Conservation (phyloP, 1,139 yeast species). For the Yamadazyma spencermartinsiae region DNA sequence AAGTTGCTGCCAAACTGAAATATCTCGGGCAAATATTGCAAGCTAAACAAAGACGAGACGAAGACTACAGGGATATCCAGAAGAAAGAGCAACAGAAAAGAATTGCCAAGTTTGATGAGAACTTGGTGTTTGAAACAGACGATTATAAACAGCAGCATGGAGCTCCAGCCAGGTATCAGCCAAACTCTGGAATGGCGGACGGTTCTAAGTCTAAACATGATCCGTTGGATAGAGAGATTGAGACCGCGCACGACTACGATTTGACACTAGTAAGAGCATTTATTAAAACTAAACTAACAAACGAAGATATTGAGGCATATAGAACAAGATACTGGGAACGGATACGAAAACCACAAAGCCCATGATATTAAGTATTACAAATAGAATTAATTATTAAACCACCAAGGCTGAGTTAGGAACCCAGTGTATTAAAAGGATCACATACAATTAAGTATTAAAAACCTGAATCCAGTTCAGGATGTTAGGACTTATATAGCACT, state of each 20-base stretch:
- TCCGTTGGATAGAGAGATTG: too few relatives aligned
- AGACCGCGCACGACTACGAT: conserved; percentile 6
- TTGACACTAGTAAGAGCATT: conserved; percentile 7
- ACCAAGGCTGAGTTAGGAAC: neutral
- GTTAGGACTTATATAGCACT: too few relatives aligned
- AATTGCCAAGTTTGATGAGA: conserved; percentile 5
- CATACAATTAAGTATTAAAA: conserved; percentile 3
- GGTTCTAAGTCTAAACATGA: too few relatives aligned
- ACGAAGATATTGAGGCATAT: conserved; percentile 14
- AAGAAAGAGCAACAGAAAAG: conserved; percentile 6
- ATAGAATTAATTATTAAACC: neutral
- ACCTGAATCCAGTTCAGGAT: neutral
- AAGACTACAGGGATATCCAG: conserved; percentile 5
- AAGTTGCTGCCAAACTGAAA: conserved; percentile 10
- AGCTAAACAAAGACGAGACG: conserved; percentile 13
- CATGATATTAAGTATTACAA: neutral
- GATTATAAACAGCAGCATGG: conserved; percentile 8
- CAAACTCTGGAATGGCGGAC: too few relatives aligned
- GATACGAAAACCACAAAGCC: neutral
- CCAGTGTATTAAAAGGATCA: neutral
- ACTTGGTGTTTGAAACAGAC: conserved; percentile 13
- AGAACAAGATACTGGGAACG: conserved; percentile 15
- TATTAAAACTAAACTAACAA: conserved; percentile 15
- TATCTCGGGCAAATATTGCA: conserved; percentile 11
- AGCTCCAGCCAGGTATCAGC: too few relatives aligned